These are phyloP conservation scores for Aspergillus bertholletiae DNA, from an alignment of 495 filamentous ascomycete species.

Conservation along the genomic window DNA sequence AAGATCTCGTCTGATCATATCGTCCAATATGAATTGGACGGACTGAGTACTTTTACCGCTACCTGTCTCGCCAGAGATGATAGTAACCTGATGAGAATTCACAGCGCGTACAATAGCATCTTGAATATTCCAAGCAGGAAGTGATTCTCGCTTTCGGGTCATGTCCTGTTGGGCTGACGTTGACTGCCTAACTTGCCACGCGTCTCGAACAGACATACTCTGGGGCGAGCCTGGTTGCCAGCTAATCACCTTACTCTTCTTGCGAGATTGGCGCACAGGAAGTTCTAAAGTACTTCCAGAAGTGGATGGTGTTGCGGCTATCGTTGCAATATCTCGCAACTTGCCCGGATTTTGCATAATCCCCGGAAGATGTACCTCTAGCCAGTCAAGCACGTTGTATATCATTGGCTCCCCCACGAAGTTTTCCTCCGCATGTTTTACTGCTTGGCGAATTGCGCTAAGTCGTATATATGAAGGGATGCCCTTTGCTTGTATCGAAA, in stretches of 20 bases:
- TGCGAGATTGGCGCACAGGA: conserved; percentile 50
- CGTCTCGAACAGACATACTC: conserved; percentile 41
- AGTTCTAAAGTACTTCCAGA: conserved; percentile 21
- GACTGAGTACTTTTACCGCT: conserved; percentile 97
- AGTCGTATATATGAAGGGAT: conserved; percentile 93
- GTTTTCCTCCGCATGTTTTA: conserved; percentile 62
- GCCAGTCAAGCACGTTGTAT: conserved; percentile 85
- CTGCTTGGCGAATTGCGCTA: conserved; percentile 75
- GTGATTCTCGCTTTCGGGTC: conserved; percentile 59
- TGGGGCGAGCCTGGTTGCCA: conserved; percentile 30
- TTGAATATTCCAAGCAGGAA: conserved; percentile 86
- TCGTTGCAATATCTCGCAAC: conserved; percentile 76
- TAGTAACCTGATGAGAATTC: conserved; percentile 75
- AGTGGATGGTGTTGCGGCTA: conserved; percentile 29
- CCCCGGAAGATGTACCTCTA: conserved; percentile 69
- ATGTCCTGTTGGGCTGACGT: conserved; percentile 63
- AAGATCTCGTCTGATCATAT: conserved; percentile 72
- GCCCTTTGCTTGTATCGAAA: conserved; percentile 58
- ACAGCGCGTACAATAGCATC: conserved; percentile 73
- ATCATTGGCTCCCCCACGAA: conserved; percentile 82
- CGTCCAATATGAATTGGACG: conserved; percentile 93
- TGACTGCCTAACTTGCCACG: conserved; percentile 55
- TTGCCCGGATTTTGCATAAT: conserved; percentile 81
- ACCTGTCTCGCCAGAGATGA: conserved; percentile 95
- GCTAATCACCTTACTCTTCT: conserved; percentile 35